Evolutionary conservation across 2,329 filamentous ascomycete species (phyloP).

Genomic region (Microcera coccophila): DNA sequence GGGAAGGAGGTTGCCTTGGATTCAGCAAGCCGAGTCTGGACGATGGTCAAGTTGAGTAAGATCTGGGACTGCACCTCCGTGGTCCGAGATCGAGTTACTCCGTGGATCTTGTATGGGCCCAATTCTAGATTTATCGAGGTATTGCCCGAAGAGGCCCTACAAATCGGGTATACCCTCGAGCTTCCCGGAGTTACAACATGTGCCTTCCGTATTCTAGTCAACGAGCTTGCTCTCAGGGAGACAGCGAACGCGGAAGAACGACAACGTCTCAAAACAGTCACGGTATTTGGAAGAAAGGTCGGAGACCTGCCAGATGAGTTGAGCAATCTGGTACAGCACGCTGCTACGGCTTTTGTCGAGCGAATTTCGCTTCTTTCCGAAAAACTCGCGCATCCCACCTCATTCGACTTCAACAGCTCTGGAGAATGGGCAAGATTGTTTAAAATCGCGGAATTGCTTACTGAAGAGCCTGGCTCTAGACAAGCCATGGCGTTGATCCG

Average conservation of each 20-base stretch:
- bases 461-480: constrained; percentile 1
- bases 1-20: constrained; percentile 54
- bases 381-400: constrained; percentile 32
- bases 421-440: constrained; percentile 34
- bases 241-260: constrained; percentile 19
- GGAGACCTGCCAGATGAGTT: constrained; percentile 51
- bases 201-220: constrained; percentile 59
- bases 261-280: constrained; percentile 20
- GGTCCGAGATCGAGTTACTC: constrained; percentile 47
- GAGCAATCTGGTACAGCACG: constrained; percentile 56
- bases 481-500: constrained; percentile 11
- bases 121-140: constrained; percentile 61
- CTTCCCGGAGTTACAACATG: constrained; percentile 41
- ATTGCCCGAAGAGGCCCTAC: constrained; percentile 58
- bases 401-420: constrained; percentile 30
- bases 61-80: constrained; percentile 50
- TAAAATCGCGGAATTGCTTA: constrained; percentile 26
- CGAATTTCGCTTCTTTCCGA: constrained; percentile 34
- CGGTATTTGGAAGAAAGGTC: constrained; percentile 45
- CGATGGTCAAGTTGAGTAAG: constrained; percentile 59
- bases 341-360: constrained; percentile 49
- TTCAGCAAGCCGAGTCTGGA: constrained; percentile 64
- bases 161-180: constrained; percentile 50
- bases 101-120: constrained; percentile 54
- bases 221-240: constrained; percentile 54